Conservation (phyloP, 2,329 filamentous ascomycete species). For the Didymella segeticola region DNA sequence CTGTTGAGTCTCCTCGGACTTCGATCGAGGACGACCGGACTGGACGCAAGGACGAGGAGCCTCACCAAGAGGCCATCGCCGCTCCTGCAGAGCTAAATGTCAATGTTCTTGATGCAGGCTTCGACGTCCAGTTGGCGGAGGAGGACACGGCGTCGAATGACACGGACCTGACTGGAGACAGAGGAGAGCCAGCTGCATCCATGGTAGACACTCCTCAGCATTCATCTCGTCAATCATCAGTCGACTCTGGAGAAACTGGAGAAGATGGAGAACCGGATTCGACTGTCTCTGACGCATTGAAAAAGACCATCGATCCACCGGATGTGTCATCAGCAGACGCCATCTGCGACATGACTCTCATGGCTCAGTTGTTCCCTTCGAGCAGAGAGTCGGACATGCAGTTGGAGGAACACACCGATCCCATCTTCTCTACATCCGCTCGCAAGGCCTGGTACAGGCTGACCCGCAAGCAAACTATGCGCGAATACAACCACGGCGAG, state of each 20-base stretch:
- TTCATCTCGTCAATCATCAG: background rate
- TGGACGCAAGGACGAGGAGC: background rate
- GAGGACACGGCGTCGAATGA: background rate
- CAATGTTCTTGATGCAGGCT: background rate
- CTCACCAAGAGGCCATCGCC: background rate
- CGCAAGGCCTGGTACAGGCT: constrained; percentile 51
- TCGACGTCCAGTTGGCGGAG: background rate
- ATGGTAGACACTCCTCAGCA: background rate
- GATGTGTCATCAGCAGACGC: background rate
- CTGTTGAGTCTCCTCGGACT: constrained; percentile 45
- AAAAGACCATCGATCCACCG: background rate
- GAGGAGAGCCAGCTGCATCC: background rate
- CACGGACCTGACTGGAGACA: background rate
- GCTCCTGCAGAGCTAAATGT: background rate
- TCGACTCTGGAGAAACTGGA: background rate
- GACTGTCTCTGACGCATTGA: background rate
- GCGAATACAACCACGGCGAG: constrained; percentile 46
- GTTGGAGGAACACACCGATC: constrained; percentile 34
- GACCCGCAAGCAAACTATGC: constrained; percentile 48
- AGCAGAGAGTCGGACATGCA: constrained; percentile 9
- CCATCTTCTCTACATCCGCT: constrained; percentile 43
- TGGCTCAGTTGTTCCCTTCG: constrained; percentile 39
- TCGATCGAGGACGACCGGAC: constrained; percentile 46
- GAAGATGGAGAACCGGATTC: background rate
- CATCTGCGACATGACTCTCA: constrained; percentile 26